phyloP scores from a whole-genome alignment of 768 basidiomycete genomes.

The Tricholoma sp. region DNA sequence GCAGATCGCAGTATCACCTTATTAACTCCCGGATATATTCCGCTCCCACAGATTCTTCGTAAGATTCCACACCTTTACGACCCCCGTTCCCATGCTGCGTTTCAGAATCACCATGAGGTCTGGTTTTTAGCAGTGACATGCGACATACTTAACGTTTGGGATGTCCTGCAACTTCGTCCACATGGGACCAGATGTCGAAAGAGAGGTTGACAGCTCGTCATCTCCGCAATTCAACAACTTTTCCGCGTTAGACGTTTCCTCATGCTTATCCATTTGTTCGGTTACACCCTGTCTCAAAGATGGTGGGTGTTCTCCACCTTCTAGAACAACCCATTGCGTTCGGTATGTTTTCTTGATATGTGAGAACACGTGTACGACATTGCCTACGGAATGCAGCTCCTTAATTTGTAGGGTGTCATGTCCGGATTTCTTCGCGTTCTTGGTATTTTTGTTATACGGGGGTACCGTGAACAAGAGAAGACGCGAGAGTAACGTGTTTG shows the following conservation, averaged over 20 bases:
- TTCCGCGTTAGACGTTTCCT: conserved; percentile 12
- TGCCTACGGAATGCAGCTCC: conserved; percentile 48
- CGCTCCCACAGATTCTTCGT: conserved; percentile 45
- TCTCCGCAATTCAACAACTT: conserved; percentile 3
- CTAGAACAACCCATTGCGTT: conserved; percentile 64
- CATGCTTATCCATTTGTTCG: conserved; percentile 8
- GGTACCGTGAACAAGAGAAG: conserved; percentile 30
- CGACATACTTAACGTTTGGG: conserved; percentile 54
- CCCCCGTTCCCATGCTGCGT: conserved; percentile 67
- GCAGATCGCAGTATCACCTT: background rate
- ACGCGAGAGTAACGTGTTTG: conserved; percentile 37
- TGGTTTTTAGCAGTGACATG: conserved; percentile 9
- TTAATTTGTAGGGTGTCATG: conserved; percentile 27
- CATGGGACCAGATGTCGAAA: conserved; percentile 20
- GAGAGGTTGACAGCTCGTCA: background rate
- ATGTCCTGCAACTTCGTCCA: conserved; percentile 59
- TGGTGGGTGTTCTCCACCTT: conserved; percentile 50
- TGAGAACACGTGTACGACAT: conserved; percentile 81
- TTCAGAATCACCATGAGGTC: conserved; percentile 7
- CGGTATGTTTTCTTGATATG: conserved; percentile 88
- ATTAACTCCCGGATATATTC: conserved; percentile 5
- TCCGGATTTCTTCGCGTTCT: conserved; percentile 3
- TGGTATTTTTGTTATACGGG: conserved; percentile 5
- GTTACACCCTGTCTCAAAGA: conserved; percentile 10
- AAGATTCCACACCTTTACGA: conserved; percentile 68